Conservation (phyloP, 768 basidiomycete species). For the Mycena metata region DNA sequence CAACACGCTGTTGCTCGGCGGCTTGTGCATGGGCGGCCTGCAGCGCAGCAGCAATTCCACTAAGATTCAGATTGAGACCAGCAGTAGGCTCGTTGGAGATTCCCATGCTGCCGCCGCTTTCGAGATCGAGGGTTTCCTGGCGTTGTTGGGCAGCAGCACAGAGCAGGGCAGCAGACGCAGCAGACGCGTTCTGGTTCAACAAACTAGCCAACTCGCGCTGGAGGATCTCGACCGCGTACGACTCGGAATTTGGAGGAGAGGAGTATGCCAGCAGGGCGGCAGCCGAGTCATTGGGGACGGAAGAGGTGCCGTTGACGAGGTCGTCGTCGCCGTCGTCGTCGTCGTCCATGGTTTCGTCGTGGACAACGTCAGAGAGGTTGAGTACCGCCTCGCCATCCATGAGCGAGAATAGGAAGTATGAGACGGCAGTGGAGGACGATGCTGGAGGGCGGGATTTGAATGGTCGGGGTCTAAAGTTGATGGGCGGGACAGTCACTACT, state of each 20-base stretch:
- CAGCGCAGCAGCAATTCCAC: conserved; percentile 81
- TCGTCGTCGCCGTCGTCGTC: conserved; percentile 60
- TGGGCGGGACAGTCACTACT: not conserved
- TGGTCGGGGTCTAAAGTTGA: not conserved
- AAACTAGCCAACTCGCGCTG: conserved; percentile 84
- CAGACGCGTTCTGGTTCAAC: conserved; percentile 81
- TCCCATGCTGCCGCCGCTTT: conserved; percentile 44
- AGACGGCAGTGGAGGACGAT: not conserved
- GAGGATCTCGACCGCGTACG: conserved; percentile 78
- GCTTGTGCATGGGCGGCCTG: conserved; percentile 81
- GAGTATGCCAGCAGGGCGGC: conserved; percentile 54
- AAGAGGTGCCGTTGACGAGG: conserved; percentile 48
- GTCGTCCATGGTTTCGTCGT: conserved; percentile 80
- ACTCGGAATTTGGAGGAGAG: conserved; percentile 56
- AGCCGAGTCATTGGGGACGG: conserved; percentile 51
- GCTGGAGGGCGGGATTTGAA: not conserved
- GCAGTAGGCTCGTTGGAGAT: conserved; percentile 46
- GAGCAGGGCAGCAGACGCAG: conserved; percentile 73
- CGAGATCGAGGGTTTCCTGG: conserved; percentile 61
- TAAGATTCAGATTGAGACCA: conserved; percentile 69
- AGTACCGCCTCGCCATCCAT: conserved; percentile 69
- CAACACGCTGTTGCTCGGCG: conserved; percentile 60
- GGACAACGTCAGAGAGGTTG: conserved; percentile 86
- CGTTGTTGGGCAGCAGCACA: conserved; percentile 79
- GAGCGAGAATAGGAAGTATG: not conserved